These are phyloP conservation scores for Aureoboletus auriporus DNA, from an alignment of 768 basidiomycete genomes.

Conservation along the genomic window DNA sequence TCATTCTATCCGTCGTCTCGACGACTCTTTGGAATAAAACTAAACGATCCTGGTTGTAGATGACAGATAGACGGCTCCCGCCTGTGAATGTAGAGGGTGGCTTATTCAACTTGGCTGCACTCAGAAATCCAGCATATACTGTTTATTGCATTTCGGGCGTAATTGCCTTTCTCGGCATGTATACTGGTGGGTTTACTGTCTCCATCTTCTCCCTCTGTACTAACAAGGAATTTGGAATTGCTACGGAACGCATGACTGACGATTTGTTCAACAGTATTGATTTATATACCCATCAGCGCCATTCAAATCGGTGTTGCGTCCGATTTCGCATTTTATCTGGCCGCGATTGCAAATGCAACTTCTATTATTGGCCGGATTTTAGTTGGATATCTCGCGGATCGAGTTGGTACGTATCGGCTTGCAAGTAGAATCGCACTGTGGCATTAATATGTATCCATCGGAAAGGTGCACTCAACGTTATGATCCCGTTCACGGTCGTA, in stretches of 20 bases:
- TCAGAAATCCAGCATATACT: conserved; percentile 44
- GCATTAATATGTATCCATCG: background rate
- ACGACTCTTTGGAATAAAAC: background rate
- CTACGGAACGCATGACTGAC: background rate
- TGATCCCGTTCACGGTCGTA: conserved; percentile 56
- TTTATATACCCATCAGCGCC: conserved; percentile 62
- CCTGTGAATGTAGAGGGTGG: conserved; percentile 52
- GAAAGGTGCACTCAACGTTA: conserved; percentile 62
- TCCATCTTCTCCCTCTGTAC: background rate
- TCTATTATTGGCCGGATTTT: conserved; percentile 59
- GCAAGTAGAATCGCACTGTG: background rate
- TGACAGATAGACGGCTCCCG: conserved; percentile 46
- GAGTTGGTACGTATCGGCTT: conserved; percentile 36
- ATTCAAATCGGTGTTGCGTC: conserved; percentile 42
- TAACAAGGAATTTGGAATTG: too few relatives aligned
- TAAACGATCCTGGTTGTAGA: conserved; percentile 7
- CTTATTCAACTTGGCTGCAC: conserved; percentile 51
- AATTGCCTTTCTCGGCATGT: conserved; percentile 62
- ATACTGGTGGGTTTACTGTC: conserved; percentile 44
- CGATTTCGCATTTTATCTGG: conserved; percentile 57
- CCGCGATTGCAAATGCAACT: conserved; percentile 65
- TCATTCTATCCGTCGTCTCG: background rate
- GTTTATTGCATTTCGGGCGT: conserved; percentile 57
- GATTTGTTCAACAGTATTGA: conserved; percentile 44
- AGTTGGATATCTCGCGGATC: conserved; percentile 53